A percentile compares a stretch with the other conserved stretches of the same genome.
These are phyloP conservation scores for Paramecium tetraurelia DNA, from an alignment of 73 alveolate species.

Conservation along the genomic window DNA sequence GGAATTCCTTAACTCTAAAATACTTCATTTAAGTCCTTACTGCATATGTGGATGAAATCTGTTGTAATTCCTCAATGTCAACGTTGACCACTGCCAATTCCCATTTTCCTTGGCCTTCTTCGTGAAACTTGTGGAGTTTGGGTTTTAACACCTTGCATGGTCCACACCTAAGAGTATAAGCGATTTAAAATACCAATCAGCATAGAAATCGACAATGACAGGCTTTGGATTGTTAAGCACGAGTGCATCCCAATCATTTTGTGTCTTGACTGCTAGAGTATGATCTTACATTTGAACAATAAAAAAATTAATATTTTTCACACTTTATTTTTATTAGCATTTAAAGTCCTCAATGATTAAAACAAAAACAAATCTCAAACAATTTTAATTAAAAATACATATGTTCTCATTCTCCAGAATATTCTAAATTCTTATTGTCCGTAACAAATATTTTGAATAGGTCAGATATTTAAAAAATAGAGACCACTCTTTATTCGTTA, in stretches of 20 bases:
- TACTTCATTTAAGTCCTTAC: background rate
- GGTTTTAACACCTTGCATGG: conserved; percentile 74
- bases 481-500: background rate
- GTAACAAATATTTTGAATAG: background rate
- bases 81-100: conserved; percentile 69
- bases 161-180: conserved; percentile 45
- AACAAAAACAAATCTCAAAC: background rate
- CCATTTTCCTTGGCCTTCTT: conserved; percentile 60
- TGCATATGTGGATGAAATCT: background rate
- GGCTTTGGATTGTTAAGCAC: conserved; percentile 51
- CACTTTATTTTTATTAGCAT: background rate
- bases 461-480: background rate
- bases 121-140: background rate
- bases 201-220: conserved; percentile 73
- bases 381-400: background rate
- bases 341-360: background rate
- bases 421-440: background rate
- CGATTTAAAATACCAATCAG: conserved; percentile 63
- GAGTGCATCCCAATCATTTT: background rate
- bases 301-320: background rate
- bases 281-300: background rate
- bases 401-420: background rate
- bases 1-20: background rate
- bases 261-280: background rate
- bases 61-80: conserved; percentile 58